Percentiles rank a stretch among this genome's conserved stretches.
Conservation (phyloP, 139 green algal genomes). For the Volvox africanus region DNA sequence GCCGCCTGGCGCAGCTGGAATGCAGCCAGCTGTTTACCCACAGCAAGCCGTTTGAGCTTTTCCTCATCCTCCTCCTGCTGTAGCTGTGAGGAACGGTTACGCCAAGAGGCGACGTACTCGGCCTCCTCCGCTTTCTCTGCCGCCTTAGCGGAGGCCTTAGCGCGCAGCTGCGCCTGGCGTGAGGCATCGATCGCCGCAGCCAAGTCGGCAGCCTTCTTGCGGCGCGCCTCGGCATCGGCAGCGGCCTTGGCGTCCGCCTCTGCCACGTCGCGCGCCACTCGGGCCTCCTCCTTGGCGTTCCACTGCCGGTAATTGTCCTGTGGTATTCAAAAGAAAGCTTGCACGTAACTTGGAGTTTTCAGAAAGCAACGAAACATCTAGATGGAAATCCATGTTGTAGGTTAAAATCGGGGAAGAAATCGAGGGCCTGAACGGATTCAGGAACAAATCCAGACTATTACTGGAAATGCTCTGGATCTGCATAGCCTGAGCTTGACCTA, state of each 20-base stretch:
- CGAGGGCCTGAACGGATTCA: too few species aligned
- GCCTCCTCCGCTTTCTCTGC: conserved; percentile 37
- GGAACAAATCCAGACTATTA: too few species aligned
- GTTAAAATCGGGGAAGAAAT: too few species aligned
- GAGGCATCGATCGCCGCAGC: conserved; percentile 31
- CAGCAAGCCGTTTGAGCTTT: conserved; percentile 7
- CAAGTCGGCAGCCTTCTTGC: conserved; percentile 31
- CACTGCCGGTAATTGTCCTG: conserved; percentile 43
- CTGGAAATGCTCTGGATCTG: too few species aligned
- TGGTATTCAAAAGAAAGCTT: too few species aligned
- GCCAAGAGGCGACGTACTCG: conserved; percentile 14
- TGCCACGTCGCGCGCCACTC: conserved; percentile 50
- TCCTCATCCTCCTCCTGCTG: conserved; percentile 45
- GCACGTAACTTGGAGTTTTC: too few species aligned
- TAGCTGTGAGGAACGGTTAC: neutral
- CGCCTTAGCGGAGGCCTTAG: conserved; percentile 30
- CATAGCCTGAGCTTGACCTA: too few species aligned
- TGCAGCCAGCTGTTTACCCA: conserved; percentile 50
- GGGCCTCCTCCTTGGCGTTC: conserved; percentile 50
- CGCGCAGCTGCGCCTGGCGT: conserved; percentile 43
- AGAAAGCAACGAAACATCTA: too few species aligned
- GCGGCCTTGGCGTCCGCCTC: conserved; percentile 50
- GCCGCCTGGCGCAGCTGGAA: conserved; percentile 71
- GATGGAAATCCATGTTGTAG: too few species aligned
- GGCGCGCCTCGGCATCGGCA: conserved; percentile 54